Conservation (phyloP, 129 eudicot genomes). For the Saussurea involucrata region DNA sequence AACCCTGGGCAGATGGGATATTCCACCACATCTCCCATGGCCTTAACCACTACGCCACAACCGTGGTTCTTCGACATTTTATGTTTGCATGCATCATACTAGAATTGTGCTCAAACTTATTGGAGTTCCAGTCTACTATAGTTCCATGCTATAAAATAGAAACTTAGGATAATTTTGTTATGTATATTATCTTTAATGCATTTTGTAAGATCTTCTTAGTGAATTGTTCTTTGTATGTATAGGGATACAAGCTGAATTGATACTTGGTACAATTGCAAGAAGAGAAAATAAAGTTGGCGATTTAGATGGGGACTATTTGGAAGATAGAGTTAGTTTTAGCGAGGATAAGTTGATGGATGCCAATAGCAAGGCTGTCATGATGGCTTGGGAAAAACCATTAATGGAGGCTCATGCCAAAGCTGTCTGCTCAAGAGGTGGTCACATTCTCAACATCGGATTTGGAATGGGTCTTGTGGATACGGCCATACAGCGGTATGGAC, state of each 20-base stretch:
- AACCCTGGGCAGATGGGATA: too few relatives aligned
- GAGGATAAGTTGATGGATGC: constrained; percentile 98
- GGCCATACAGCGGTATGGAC: constrained; percentile 75
- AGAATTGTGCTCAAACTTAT: not conserved
- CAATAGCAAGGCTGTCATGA: constrained; percentile 88
- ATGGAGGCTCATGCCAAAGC: constrained; percentile 99
- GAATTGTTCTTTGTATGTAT: not conserved
- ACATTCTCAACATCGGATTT: constrained; percentile 80
- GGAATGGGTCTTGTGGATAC: constrained; percentile 98
- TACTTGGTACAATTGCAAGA: constrained; percentile 94
- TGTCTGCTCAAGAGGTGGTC: constrained; percentile 77
- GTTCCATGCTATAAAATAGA: not conserved
- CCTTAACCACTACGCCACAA: too few relatives aligned
- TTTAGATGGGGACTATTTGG: constrained; percentile 58
- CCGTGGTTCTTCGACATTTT: not conserved
- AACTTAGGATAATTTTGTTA: not conserved
- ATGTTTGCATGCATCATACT: not conserved
- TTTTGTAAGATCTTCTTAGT: not conserved
- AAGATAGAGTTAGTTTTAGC: constrained; percentile 86
- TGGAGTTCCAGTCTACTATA: not conserved
- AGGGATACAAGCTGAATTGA: constrained; percentile 92
- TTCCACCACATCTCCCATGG: too few relatives aligned
- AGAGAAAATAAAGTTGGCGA: constrained; percentile 49
- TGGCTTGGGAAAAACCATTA: constrained; percentile 95
- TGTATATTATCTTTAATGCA: not conserved